Conservation (phyloP, 2,329 filamentous ascomycete genomes). For the Dissoconium aciculare region DNA sequence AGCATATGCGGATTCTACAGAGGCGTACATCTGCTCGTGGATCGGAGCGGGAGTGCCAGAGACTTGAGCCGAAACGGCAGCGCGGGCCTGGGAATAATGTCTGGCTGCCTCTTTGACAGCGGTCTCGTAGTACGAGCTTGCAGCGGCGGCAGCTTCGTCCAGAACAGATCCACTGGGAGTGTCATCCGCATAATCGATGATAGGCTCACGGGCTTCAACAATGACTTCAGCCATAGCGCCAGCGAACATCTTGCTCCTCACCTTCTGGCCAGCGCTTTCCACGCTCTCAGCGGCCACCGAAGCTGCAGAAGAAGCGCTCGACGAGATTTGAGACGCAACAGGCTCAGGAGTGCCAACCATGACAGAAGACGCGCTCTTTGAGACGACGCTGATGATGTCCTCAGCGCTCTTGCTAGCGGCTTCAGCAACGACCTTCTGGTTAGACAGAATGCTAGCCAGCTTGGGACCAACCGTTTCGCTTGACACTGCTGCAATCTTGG, state of each 20-base stretch:
- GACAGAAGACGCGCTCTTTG: conserved; percentile 14
- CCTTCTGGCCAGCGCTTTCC: conserved; percentile 10
- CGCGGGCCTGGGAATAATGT: conserved; percentile 53
- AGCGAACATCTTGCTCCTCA: conserved; percentile 35
- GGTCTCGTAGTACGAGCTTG: conserved; percentile 44
- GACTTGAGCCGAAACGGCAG: conserved; percentile 50
- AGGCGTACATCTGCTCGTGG: conserved; percentile 54
- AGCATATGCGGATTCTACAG: conserved; percentile 54
- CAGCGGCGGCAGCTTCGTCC: conserved; percentile 26
- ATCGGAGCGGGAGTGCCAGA: conserved; percentile 54
- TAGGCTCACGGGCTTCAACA: conserved; percentile 31
- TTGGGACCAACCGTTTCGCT: conserved; percentile 6
- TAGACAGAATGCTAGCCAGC: conserved; percentile 8
- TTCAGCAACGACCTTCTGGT: background rate
- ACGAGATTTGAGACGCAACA: background rate
- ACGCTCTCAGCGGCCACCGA: conserved; percentile 2
- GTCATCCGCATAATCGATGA: conserved; percentile 31
- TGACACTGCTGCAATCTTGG: conserved; percentile 5
- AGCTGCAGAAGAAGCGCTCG: conserved; percentile 8
- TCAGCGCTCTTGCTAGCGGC: conserved; percentile 7
- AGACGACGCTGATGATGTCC: conserved; percentile 16
- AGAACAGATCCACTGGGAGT: conserved; percentile 28
- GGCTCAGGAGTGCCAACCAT: background rate
- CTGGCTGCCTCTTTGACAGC: conserved; percentile 52
- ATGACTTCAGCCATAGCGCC: conserved; percentile 39